phyloP scores from a whole-genome alignment of 495 filamentous ascomycete genomes.

The Glonium stellatum region DNA sequence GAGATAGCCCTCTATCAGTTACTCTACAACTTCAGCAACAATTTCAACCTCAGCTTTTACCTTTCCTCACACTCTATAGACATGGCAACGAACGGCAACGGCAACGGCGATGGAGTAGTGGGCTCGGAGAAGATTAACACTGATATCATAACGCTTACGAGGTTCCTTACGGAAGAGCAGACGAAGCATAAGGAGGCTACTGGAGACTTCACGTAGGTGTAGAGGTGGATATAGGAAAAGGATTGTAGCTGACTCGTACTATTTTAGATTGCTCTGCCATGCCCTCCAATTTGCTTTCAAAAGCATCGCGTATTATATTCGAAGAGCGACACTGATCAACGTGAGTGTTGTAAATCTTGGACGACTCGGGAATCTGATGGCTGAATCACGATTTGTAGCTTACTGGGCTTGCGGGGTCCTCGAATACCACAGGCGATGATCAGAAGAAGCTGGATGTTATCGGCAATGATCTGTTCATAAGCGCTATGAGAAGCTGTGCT shows the following conservation, averaged over 20 bases:
- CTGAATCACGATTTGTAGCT: slow-evolving; percentile 40
- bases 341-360: slow-evolving; percentile 26
- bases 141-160: slow-evolving; percentile 87
- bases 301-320: slow-evolving; percentile 98
- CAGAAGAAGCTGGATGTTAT: slow-evolving; percentile 99
- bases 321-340: slow-evolving; percentile 93
- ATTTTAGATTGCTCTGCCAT: slow-evolving; percentile 78
- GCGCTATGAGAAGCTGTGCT: slow-evolving; percentile 84
- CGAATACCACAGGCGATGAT: slow-evolving; percentile 93
- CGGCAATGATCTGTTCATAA: slow-evolving; percentile 94
- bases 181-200: slow-evolving; percentile 87
- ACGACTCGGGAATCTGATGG: slow-evolving; percentile 4
- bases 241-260: not conserved
- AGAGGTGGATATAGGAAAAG: not conserved
- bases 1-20: not conserved
- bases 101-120: slow-evolving; percentile 37
- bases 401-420: slow-evolving; percentile 86
- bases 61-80: slow-evolving; percentile 2
- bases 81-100: slow-evolving; percentile 19
- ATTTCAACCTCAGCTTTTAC: not conserved
- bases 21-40: not conserved
- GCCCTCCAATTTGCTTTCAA: slow-evolving; percentile 99
- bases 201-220: slow-evolving; percentile 88
- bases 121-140: slow-evolving; percentile 81
- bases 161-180: slow-evolving; percentile 95